Evolutionary conservation across 805 yeast genomes (phyloP), one percentile per base, ranked within the genome.

Genomic region (Candida maesae): DNA sequence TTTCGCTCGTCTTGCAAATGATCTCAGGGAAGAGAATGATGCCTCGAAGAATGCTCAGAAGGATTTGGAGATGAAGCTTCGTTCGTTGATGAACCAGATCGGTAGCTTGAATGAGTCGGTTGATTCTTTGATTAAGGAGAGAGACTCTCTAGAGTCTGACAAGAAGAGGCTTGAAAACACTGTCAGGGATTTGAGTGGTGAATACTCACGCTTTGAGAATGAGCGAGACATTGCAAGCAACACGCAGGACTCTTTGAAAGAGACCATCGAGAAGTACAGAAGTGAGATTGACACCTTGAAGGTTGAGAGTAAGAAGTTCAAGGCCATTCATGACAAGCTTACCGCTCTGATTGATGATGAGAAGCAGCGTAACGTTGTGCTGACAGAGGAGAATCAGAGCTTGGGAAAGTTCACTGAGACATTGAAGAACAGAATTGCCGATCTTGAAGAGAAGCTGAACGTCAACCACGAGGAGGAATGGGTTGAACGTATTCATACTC

Each of bases 361-460:
- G 40, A 73, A 79, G 44, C 73, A 74, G 33, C 78, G 78, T 34
- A 71, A 74, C 29, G 64, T 81, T 42, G 76, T 79, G 36, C 60
- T 79, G 5, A 63, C 68, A 18, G 87, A 84, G 58, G 93, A 84
- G 55, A 83, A 81, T 52, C 79, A 78, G 52, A 73, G 83, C 2
- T 56, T 84, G 32, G 75, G 73, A 20, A 79, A 70, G 46, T 71
- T 70, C 44, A 78, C 81, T 51, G 61, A 62, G 26, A 77, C 78
- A 36, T 60, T 84, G 46, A 69, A 64, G 38, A 41, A 45, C 13
- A 74, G 76, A 49, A 64, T 76, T 10, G 58, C 65, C 21, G 67
- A 64, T 6, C 53, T 76, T 20, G 80, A 80, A 49, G 65, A 62
- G 2, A 73, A 75, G 44, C 59, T 76, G 17, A 69, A 71, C 41